Percentiles rank a stretch among this genome's conserved stretches.
Conservation (phyloP, 139 green algal genomes). For the Tetradesmus lagerheimii region DNA sequence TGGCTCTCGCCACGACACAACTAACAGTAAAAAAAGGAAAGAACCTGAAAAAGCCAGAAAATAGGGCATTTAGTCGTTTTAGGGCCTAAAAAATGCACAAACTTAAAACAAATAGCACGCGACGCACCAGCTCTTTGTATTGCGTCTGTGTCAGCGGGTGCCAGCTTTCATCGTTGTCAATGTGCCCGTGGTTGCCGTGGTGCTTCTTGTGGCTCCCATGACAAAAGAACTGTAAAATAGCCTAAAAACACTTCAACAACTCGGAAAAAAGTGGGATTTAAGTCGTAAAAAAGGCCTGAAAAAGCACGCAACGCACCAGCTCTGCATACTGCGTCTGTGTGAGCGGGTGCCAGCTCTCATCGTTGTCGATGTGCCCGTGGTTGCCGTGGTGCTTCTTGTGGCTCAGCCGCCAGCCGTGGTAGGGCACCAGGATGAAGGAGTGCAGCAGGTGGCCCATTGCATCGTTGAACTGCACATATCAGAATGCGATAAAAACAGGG, state of each 20-base stretch:
- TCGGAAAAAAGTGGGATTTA: too few relatives aligned
- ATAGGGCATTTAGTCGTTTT: neutral
- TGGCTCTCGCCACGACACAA: too few relatives aligned
- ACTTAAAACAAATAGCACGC: neutral
- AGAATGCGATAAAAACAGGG: neutral
- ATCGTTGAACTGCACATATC: conserved; percentile 36
- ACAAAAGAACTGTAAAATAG: too few relatives aligned
- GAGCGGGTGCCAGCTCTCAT: conserved; percentile 94
- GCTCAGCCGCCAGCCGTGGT: conserved; percentile 96
- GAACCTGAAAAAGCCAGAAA: neutral
- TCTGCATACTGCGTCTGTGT: conserved; percentile 70
- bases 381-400: conserved; percentile 96
- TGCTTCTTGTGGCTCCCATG: conserved; percentile 94
- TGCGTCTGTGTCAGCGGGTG: conserved; percentile 79
- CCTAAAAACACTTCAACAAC: too few relatives aligned
- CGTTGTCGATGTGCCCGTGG: conserved; percentile 96
- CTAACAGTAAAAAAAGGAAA: too few relatives aligned
- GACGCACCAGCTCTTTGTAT: conserved; percentile 66
- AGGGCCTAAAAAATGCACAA: neutral
- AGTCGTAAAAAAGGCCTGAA: neutral
- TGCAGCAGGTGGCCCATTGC: conserved; percentile 86
- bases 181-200: conserved; percentile 94
- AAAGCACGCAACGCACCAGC: conserved; percentile 51
- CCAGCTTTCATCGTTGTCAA: conserved; percentile 98
- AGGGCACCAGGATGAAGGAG: conserved; percentile 95